phyloP scores from a whole-genome alignment of 2,329 filamentous ascomycete genomes.

The Leptosphaerulina australis region DNA sequence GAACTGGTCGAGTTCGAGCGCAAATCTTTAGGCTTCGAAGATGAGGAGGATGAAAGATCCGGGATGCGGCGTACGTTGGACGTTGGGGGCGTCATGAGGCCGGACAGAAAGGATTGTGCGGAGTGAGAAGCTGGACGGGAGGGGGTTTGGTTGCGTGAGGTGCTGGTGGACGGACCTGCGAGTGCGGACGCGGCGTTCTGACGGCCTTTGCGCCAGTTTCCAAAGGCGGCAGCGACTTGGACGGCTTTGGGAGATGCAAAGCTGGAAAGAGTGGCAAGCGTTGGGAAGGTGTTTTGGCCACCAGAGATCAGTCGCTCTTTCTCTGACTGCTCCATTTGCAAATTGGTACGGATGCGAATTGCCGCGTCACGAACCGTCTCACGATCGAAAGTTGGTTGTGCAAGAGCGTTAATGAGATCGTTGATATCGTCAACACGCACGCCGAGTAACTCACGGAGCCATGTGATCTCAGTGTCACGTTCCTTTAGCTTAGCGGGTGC shows the following conservation, averaged over 20 bases:
- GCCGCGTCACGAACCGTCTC: slow-evolving; percentile 85
- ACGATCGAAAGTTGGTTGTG: slow-evolving; percentile 75
- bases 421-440: slow-evolving; percentile 90
- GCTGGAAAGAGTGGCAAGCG: slow-evolving; percentile 76
- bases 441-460: slow-evolving; percentile 90
- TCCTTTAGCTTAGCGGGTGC: slow-evolving; percentile 84
- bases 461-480: slow-evolving; percentile 90
- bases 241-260: slow-evolving; percentile 83
- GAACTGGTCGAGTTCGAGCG: slow-evolving; percentile 39
- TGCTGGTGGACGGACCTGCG: slow-evolving; percentile 38
- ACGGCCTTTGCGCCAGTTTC: slow-evolving; percentile 81
- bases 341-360: slow-evolving; percentile 88
- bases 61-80: slow-evolving; percentile 71
- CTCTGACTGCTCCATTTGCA: slow-evolving; percentile 98
- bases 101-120: slow-evolving; percentile 71
- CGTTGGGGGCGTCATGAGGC: slow-evolving; percentile 87
- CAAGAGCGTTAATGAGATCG: slow-evolving; percentile 84
- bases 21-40: slow-evolving; percentile 32
- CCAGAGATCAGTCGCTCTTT: slow-evolving; percentile 82
- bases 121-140: slow-evolving; percentile 51
- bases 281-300: slow-evolving; percentile 66
- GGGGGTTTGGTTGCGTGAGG: slow-evolving; percentile 43
- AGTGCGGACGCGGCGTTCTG: slow-evolving; percentile 56
- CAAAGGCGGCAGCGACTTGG: slow-evolving; percentile 95
- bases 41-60: slow-evolving; percentile 49